phyloP scores from a whole-genome alignment of 1,284 basidiomycete species.

The Apiotrichum gracile region DNA sequence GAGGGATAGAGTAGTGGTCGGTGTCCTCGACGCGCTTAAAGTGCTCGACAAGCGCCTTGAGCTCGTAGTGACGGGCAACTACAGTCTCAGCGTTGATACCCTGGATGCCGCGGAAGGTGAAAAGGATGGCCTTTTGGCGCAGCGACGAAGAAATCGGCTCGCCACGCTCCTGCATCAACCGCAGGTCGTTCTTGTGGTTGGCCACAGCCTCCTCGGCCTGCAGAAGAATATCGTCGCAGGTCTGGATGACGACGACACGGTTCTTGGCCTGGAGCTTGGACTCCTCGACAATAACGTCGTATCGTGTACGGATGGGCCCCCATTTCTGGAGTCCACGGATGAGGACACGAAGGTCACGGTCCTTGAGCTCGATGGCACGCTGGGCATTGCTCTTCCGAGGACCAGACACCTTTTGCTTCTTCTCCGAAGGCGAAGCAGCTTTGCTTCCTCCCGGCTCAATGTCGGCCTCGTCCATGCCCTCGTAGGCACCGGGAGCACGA shows the following conservation, averaged over 20 bases:
- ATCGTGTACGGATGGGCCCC: conserved; percentile 93
- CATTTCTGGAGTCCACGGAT: conserved; percentile 94
- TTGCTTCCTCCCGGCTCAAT: conserved; percentile 49
- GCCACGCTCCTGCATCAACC: conserved; percentile 66
- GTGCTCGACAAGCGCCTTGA: conserved; percentile 80
- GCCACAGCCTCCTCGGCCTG: conserved; percentile 78
- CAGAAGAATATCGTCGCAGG: conserved; percentile 86
- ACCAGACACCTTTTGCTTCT: conserved; percentile 34
- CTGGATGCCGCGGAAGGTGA: conserved; percentile 79
- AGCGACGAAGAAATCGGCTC: conserved; percentile 58
- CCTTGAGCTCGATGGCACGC: conserved; percentile 92
- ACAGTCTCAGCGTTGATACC: conserved; percentile 98
- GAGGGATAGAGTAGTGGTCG: conserved; percentile 77
- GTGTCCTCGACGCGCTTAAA: conserved; percentile 62
- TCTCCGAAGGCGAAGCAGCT: conserved; percentile 49
- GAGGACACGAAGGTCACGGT: conserved; percentile 91
- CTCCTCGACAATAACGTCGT: conserved; percentile 87
- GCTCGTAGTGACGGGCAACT: conserved; percentile 79
- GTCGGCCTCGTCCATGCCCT: conserved; percentile 74
- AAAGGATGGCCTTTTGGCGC: conserved; percentile 76
- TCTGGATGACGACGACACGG: conserved; percentile 81
- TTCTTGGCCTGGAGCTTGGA: conserved; percentile 95
- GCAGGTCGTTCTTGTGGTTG: conserved; percentile 75
- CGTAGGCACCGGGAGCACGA: conserved; percentile 63
- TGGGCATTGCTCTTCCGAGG: conserved; percentile 63